Conservation (phyloP, 1,284 basidiomycete species). For the Ustilago curta region DNA sequence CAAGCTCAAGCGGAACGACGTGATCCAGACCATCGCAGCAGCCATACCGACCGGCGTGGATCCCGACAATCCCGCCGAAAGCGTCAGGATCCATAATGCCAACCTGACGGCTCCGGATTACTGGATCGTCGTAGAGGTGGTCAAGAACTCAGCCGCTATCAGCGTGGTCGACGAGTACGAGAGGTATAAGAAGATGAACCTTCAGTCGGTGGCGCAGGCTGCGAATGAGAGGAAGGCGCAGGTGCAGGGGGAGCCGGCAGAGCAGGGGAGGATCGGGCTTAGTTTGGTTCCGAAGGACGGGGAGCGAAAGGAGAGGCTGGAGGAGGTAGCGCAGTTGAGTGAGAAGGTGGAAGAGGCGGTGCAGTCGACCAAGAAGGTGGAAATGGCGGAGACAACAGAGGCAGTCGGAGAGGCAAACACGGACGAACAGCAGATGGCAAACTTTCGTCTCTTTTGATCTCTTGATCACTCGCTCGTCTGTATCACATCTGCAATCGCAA, state of each 20-base stretch:
- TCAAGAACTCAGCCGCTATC: conserved; percentile 60
- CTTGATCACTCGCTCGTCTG: neutral
- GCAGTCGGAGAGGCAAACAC: neutral
- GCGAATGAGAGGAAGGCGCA: conserved; percentile 27
- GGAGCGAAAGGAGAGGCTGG: neutral
- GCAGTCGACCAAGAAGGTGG: neutral
- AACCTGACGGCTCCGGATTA: conserved; percentile 52
- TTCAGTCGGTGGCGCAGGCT: conserved; percentile 50
- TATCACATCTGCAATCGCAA: too few species aligned
- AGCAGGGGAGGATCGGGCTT: conserved; percentile 18
- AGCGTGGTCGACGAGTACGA: conserved; percentile 51
- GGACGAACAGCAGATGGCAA: conserved; percentile 24
- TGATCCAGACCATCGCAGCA: conserved; percentile 54
- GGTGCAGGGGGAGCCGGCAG: neutral
- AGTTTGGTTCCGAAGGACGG: conserved; percentile 17
- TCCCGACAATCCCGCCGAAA: conserved; percentile 11
- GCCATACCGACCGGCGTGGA: conserved; percentile 36
- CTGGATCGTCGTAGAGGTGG: conserved; percentile 60
- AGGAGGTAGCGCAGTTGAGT: neutral
- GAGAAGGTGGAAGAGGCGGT: too few species aligned
- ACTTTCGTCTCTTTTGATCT: conserved; percentile 30
- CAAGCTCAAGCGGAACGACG: conserved; percentile 48
- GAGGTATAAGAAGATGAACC: conserved; percentile 52
- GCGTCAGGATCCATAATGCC: conserved; percentile 39
- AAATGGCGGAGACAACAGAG: neutral